Evolutionary conservation across 164 flowering plant genomes (phyloP).

Genomic region (Magnolia changhungtana): DNA sequence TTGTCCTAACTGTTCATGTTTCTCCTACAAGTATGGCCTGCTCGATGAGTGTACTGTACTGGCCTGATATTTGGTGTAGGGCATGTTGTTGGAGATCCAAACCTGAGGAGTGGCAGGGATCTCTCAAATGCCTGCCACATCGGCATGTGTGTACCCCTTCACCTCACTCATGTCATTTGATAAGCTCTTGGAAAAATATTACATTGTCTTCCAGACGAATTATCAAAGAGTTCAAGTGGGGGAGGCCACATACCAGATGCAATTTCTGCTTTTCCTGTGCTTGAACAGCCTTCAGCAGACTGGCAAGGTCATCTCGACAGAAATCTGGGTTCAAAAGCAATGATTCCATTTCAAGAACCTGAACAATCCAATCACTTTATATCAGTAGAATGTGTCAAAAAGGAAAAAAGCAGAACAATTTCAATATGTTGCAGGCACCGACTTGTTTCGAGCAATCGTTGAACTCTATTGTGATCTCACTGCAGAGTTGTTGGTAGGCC

Average conservation of each 20-base stretch:
- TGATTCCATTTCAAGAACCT: constrained; percentile 82
- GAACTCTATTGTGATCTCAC: constrained; percentile 75
- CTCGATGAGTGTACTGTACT: too few relatives aligned
- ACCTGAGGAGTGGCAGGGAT: too few relatives aligned
- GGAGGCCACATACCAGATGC: constrained; percentile 49
- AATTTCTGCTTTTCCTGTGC: constrained; percentile 82
- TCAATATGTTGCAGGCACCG: constrained; percentile 2
- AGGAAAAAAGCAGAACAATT: not conserved
- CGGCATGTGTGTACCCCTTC: too few relatives aligned
- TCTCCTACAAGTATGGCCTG: too few relatives aligned
- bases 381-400: not conserved
- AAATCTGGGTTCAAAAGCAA: constrained; percentile 47
- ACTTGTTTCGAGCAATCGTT: constrained; percentile 92
- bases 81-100: too few relatives aligned
- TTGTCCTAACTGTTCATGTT: too few relatives aligned
- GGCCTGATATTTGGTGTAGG: too few relatives aligned
- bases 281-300: constrained; percentile 73
- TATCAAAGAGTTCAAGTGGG: too few relatives aligned
- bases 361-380: constrained; percentile 2
- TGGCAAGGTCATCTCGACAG: constrained; percentile 67
- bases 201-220: not conserved
- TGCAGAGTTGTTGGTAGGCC: constrained; percentile 80
- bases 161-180: too few relatives aligned
- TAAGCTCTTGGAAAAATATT: too few relatives aligned
- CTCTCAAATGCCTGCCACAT: too few relatives aligned